A percentile compares a stretch with the other conserved stretches of the same genome.
phyloP scores from a whole-genome alignment of 2,329 filamentous ascomycete genomes.

The Aspergillus ochraceoroseus region DNA sequence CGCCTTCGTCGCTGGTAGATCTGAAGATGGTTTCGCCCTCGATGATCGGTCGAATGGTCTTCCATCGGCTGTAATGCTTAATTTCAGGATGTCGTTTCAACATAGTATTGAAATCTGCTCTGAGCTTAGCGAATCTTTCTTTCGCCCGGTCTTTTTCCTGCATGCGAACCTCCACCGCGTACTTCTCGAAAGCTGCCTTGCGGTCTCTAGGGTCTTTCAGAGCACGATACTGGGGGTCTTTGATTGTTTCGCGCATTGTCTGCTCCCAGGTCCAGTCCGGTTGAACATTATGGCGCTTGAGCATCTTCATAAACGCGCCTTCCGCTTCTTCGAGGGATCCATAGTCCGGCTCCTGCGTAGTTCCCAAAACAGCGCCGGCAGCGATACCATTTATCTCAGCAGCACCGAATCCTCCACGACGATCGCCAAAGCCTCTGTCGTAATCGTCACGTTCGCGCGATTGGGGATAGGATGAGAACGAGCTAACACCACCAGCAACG shows the following conservation, averaged over 20 bases:
- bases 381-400: slow-evolving; percentile 41
- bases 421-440: slow-evolving; percentile 45
- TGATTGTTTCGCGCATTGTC: slow-evolving; percentile 76
- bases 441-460: slow-evolving; percentile 49
- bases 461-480: slow-evolving; percentile 39
- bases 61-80: slow-evolving; percentile 95
- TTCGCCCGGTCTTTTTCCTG: slow-evolving; percentile 94
- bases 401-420: slow-evolving; percentile 46
- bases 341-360: slow-evolving; percentile 66
- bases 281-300: slow-evolving; percentile 78
- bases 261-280: slow-evolving; percentile 92
- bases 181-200: slow-evolving; percentile 89
- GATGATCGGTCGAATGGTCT: slow-evolving; percentile 87
- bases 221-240: slow-evolving; percentile 86
- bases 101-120: slow-evolving; percentile 93
- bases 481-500: slow-evolving; percentile 54
- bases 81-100: slow-evolving; percentile 94
- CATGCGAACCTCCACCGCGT: slow-evolving; percentile 78
- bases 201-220: slow-evolving; percentile 89
- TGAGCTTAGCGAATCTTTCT: slow-evolving; percentile 85
- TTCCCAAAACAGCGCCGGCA: slow-evolving; percentile 35
- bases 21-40: slow-evolving; percentile 94
- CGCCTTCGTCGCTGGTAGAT: slow-evolving; percentile 78
- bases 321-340: slow-evolving; percentile 80
- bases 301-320: slow-evolving; percentile 83